phyloP scores from a whole-genome alignment of 306 rosid species.

The Rubus parviflorus region DNA sequence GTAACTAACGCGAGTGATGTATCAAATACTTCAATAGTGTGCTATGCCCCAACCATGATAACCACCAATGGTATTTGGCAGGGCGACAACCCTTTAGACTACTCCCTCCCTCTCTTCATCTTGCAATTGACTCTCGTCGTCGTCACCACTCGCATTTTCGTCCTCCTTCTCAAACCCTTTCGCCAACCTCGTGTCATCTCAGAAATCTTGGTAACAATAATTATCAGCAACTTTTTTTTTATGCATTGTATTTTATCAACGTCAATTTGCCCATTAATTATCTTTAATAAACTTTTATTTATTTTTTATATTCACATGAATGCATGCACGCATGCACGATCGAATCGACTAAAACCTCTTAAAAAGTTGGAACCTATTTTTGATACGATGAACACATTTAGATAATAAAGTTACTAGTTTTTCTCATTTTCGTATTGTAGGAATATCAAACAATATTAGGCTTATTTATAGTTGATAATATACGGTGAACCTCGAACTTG shows the following conservation, averaged over 20 bases:
- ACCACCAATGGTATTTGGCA: conserved; percentile 96
- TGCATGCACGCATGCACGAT: neutral
- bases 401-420: neutral
- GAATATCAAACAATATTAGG: too few species aligned
- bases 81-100: conserved; percentile 92
- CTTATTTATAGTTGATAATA: too few species aligned
- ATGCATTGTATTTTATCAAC: neutral
- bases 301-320: neutral
- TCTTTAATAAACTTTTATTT: neutral
- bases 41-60: conserved; percentile 85
- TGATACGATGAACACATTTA: neutral
- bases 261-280: neutral
- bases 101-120: conserved; percentile 91
- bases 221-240: neutral
- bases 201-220: conserved; percentile 61
- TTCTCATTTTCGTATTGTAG: neutral
- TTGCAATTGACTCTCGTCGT: conserved; percentile 75
- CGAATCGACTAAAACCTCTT: neutral
- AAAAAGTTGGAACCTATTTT: neutral
- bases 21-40: conserved; percentile 47
- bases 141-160: conserved; percentile 57
- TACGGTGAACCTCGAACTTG: neutral
- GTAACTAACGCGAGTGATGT: neutral
- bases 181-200: conserved; percentile 95
- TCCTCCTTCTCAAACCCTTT: conserved; percentile 74